Percentiles rank a stretch among this genome's conserved stretches.
Evolutionary conservation across 441 rosid genomes (phyloP).

Genomic region (Gossypium lobatum): DNA sequence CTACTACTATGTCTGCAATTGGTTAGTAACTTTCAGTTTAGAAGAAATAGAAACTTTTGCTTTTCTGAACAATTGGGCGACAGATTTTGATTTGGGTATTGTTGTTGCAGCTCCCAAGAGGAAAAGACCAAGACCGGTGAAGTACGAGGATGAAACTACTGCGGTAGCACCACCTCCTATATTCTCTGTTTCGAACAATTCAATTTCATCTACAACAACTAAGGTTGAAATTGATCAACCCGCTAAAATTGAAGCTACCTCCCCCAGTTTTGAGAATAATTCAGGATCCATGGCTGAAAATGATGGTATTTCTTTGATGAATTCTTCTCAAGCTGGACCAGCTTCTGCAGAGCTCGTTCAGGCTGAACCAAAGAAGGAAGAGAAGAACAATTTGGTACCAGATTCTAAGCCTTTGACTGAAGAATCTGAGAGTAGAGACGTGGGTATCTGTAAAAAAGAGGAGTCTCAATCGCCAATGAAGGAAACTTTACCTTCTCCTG

Average conservation of each 20-base stretch:
- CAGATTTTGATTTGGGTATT: constrained; percentile 9
- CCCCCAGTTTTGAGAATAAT: constrained; percentile 40
- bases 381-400: constrained; percentile 18
- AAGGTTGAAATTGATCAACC: constrained; percentile 56
- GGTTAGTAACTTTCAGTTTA: constrained; percentile 37
- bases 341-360: constrained; percentile 17
- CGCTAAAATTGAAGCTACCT: constrained; percentile 36
- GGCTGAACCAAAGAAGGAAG: constrained; percentile 32
- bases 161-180: constrained; percentile 15
- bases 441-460: constrained; percentile 35
- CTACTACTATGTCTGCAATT: constrained; percentile 42
- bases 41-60: background rate
- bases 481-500: constrained; percentile 33
- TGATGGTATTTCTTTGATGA: constrained; percentile 25
- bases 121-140: constrained; percentile 78
- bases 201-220: constrained; percentile 29
- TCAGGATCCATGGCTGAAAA: constrained; percentile 41
- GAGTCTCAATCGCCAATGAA: constrained; percentile 49
- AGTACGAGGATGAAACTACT: constrained; percentile 66
- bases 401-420: constrained; percentile 39
- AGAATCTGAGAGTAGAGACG: constrained; percentile 43
- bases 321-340: constrained; percentile 16
- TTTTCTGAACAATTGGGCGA: constrained; percentile 1
- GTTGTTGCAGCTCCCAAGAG: constrained; percentile 77
- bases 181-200: no score